Conservation (phyloP, 129 eudicot species). For the Arctium minus region DNA sequence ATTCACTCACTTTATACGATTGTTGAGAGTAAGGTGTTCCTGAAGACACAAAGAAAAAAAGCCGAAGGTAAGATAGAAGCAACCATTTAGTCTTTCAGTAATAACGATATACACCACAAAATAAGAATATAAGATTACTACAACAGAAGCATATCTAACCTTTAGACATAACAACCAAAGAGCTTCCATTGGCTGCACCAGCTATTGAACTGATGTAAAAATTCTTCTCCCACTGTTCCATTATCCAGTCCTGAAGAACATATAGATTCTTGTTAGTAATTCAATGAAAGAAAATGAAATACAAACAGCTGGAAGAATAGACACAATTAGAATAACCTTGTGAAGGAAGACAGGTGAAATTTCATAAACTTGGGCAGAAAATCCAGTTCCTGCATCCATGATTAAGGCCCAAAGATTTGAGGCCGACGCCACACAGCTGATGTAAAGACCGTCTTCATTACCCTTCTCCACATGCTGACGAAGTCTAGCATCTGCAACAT, state of each 20-base stretch:
- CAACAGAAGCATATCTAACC: slow-evolving; percentile 43
- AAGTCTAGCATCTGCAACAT: slow-evolving; percentile 88
- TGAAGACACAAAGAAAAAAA: slow-evolving; percentile 14
- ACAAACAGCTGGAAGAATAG: neutral
- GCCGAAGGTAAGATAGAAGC: neutral
- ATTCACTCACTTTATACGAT: slow-evolving; percentile 94
- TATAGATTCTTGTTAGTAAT: neutral
- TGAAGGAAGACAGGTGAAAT: slow-evolving; percentile 86
- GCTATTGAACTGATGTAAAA: slow-evolving; percentile 92
- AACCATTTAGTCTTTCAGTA: neutral
- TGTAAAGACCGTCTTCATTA: slow-evolving; percentile 83
- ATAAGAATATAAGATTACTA: neutral
- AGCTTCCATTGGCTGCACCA: slow-evolving; percentile 92
- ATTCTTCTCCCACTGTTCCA: slow-evolving; percentile 99
- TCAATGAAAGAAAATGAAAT: neutral
- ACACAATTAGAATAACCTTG: slow-evolving; percentile 43
- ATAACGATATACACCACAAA: neutral
- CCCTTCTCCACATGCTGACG: slow-evolving; percentile 92
- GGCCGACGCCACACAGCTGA: slow-evolving; percentile 95
- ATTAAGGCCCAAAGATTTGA: slow-evolving; percentile 95
- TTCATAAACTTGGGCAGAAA: slow-evolving; percentile 81
- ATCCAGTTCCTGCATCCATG: slow-evolving; percentile 98
- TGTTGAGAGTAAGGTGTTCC: slow-evolving; percentile 96
- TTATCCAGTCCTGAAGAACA: slow-evolving; percentile 84
- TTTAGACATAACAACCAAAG: slow-evolving; percentile 97